Base-by-base conservation (phyloP, 176 grass and related monocot genomes). In the Aegilops longissima region DNA sequence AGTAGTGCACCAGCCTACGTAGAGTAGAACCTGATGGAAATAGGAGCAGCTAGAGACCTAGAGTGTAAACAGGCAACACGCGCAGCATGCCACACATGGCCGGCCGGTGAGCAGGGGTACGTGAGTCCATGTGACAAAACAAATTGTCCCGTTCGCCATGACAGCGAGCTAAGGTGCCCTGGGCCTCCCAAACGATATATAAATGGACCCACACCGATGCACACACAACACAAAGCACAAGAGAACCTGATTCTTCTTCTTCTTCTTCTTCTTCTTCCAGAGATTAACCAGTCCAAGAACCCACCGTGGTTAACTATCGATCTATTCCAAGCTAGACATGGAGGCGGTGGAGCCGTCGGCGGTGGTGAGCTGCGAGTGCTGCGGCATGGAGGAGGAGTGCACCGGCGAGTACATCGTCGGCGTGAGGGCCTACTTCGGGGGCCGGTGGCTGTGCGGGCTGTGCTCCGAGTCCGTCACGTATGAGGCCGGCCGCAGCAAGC, bases 381-480 rank as follows among this genome's bases (percentile, higher is more conserved):
- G 93, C 85, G 93, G 93, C 3, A 59, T 98, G 63, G 67, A 79
- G 78, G 96, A 98, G 87, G 96, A 98, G 78, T 98, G 93, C 86
- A 94, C 96, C 5, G 85, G 74, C 23, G 93, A 92, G 51, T 98
- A 98, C 82, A 73, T 92, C 38, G 52, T 56, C 71, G 73, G 80
- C 20, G 93, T 95, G 59, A 78, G 88, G 67, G 89, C 51, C 8
- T 81, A 82, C 77, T 95, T 92, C 73, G 81, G 84, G 0, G 96
- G 96, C 2, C 69, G 86, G 85, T 98, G 92, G 96, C 85, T 98
- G 24, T 95, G 93, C 66, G 96, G 96, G 4, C 90, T 98, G 7
- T 95, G 96, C 79, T 89, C 88, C 36, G 93, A 98, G 85, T 87
- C 90, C 1, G 93, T 98, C 40, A 90, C 88, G 64, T 92, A 98